Evolutionary conservation across 1,284 basidiomycete species (phyloP).

Genomic region (Butyriboletus appendiculatus): DNA sequence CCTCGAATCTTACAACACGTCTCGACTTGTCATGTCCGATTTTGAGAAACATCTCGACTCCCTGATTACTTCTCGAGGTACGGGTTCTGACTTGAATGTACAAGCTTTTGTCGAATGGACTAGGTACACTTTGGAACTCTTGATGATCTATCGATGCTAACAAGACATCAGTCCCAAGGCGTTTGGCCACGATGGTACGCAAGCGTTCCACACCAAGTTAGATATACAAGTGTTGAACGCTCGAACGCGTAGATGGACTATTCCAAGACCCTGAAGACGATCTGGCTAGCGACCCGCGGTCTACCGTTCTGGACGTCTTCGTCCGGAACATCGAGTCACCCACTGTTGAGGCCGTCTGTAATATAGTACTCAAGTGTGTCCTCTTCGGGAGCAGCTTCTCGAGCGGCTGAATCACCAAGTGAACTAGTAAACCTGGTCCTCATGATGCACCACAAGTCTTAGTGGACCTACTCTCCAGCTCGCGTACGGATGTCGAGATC

Average conservation of each 20-base stretch:
- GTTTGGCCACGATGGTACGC: conserved; percentile 19
- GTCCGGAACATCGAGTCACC: background rate
- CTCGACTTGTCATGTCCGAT: conserved; percentile 17
- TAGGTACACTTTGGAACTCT: conserved; percentile 20
- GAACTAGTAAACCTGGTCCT: conserved; percentile 17
- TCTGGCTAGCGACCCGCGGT: conserved; percentile 16
- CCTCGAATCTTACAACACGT: background rate
- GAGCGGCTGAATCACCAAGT: conserved; percentile 3
- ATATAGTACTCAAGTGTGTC: conserved; percentile 23
- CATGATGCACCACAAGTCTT: conserved; percentile 17
- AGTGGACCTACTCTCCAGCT: conserved; percentile 22
- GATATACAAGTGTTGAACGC: conserved; percentile 6
- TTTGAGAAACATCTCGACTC: conserved; percentile 28
- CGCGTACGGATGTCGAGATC: conserved; percentile 62
- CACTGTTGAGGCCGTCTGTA: conserved; percentile 6
- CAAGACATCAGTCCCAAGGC: conserved; percentile 18
- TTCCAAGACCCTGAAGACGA: conserved; percentile 14
- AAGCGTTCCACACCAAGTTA: background rate
- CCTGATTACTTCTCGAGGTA: conserved; percentile 17
- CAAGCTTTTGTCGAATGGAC: conserved; percentile 27
- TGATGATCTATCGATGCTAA: conserved; percentile 18
- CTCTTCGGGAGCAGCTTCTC: background rate
- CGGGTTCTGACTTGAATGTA: conserved; percentile 12
- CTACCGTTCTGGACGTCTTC: conserved; percentile 36
- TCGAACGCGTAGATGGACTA: conserved; percentile 16